A percentile compares a stretch with the other conserved stretches of the same genome.
Conservation (phyloP, 1,284 basidiomycete genomes). For the Sanghuangporus sanghuang region DNA sequence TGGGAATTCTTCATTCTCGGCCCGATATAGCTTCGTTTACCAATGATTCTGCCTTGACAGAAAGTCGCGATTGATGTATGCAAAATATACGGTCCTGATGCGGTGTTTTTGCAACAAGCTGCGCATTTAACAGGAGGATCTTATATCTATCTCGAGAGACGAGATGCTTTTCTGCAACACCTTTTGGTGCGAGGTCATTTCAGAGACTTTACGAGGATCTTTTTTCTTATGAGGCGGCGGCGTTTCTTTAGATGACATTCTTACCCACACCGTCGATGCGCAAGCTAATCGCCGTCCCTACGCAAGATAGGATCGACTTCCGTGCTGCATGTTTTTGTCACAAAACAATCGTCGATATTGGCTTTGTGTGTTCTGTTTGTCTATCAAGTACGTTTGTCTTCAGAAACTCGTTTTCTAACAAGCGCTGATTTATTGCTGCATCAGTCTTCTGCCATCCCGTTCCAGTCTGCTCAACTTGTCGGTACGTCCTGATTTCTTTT, state of each 20-base stretch:
- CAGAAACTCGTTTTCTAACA: not conserved
- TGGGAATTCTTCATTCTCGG: constrained; percentile 13
- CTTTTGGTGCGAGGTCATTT: constrained; percentile 56
- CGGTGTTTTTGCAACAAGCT: constrained; percentile 97
- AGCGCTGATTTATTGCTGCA: not conserved
- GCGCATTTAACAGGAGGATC: constrained; percentile 92
- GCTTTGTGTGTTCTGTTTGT: constrained; percentile 97
- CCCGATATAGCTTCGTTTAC: not conserved
- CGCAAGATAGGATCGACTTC: constrained; percentile 94
- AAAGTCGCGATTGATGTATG: constrained; percentile 96
- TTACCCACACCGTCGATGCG: constrained; percentile 81
- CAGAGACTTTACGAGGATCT: not conserved
- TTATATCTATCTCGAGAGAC: constrained; percentile 80
- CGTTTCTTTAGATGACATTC: constrained; percentile 72
- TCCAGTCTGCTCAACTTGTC: constrained; percentile 91
- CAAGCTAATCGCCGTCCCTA: constrained; percentile 77
- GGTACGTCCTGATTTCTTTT: constrained; percentile 40
- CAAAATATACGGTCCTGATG: constrained; percentile 86
- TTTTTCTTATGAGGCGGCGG: not conserved
- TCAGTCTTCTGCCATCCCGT: constrained; percentile 88
- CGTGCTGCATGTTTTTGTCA: constrained; percentile 99
- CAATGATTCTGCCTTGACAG: constrained; percentile 35
- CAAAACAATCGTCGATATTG: constrained; percentile 93
- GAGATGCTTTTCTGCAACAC: constrained; percentile 83
- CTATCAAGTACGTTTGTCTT: constrained; percentile 69